Conservation (phyloP, 1,284 basidiomycete species). For the Naganishia liquefaciens region DNA sequence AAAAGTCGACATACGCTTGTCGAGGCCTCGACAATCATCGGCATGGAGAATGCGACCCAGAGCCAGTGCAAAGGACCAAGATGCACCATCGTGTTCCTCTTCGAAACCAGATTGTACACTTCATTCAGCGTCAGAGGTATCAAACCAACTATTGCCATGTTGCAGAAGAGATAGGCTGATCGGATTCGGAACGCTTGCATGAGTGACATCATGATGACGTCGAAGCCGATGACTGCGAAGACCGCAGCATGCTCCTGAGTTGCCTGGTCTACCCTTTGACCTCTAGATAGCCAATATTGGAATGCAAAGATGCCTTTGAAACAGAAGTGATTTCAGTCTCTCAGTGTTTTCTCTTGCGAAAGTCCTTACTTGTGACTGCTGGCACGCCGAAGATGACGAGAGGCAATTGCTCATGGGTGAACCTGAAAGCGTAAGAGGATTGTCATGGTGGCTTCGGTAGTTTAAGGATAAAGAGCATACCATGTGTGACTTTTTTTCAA, state of each 20-base stretch:
- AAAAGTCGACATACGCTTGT: conserved; percentile 58
- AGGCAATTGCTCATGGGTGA: conserved; percentile 69
- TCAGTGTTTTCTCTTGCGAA: neutral
- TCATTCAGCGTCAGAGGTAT: conserved; percentile 41
- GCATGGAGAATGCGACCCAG: conserved; percentile 64
- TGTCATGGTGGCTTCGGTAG: neutral
- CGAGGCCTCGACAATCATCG: conserved; percentile 70
- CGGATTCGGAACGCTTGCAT: conserved; percentile 55
- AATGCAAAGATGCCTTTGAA: conserved; percentile 34
- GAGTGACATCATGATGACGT: conserved; percentile 57
- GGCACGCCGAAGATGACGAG: conserved; percentile 77
- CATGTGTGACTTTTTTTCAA: conserved; percentile 60
- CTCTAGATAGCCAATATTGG: conserved; percentile 35
- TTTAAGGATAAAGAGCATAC: conserved; percentile 40
- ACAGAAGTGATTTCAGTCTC: neutral
- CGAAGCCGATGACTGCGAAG: conserved; percentile 64
- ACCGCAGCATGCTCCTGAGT: conserved; percentile 65
- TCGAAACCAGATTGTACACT: conserved; percentile 25
- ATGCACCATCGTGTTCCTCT: conserved; percentile 20
- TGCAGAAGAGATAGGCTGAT: conserved; percentile 54
- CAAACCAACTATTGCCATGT: conserved; percentile 41
- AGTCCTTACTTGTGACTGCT: conserved; percentile 63
- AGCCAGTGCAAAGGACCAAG: conserved; percentile 63
- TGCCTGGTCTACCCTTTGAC: conserved; percentile 33
- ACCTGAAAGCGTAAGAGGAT: conserved; percentile 66